Conservation (phyloP, 1,284 basidiomycete species). For the Takashimella tepidaria region DNA sequence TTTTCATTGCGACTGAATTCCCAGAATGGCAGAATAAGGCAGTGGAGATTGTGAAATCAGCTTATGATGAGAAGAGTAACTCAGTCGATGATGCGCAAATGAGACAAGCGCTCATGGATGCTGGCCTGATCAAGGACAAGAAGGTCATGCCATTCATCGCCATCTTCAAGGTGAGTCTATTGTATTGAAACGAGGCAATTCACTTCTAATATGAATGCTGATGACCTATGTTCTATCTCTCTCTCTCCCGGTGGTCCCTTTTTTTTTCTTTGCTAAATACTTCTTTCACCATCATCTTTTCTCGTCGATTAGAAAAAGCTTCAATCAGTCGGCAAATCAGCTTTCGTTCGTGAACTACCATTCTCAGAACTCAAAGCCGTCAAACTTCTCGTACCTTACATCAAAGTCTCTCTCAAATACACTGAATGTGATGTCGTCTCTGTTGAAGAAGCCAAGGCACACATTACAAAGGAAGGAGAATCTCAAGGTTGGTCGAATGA, state of each 20-base stretch:
- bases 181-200: neutral
- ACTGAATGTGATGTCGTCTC: slow-evolving; percentile 64
- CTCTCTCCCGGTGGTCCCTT: no score
- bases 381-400: slow-evolving; percentile 66
- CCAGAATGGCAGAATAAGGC: slow-evolving; percentile 89
- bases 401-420: slow-evolving; percentile 77
- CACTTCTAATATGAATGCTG: neutral
- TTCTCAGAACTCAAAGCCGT: slow-evolving; percentile 84
- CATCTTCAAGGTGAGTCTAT: slow-evolving; percentile 67
- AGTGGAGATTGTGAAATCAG: slow-evolving; percentile 67
- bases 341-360: slow-evolving; percentile 79
- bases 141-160: slow-evolving; percentile 93
- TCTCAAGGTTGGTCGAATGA: slow-evolving; percentile 45
- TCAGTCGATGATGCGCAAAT: slow-evolving; percentile 81
- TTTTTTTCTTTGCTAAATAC: no score
- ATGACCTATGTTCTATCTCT: slow-evolving; percentile 5
- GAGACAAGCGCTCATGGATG: slow-evolving; percentile 61
- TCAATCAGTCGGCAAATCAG: slow-evolving; percentile 66
- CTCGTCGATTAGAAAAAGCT: slow-evolving; percentile 60
- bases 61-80: slow-evolving; percentile 59
- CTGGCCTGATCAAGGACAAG: slow-evolving; percentile 93
- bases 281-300: no score
- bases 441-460: slow-evolving; percentile 59
- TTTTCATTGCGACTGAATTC: slow-evolving; percentile 87
- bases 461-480: slow-evolving; percentile 34